Conservation (phyloP, 2,329 filamentous ascomycete genomes). For the Penicillium sp. region DNA sequence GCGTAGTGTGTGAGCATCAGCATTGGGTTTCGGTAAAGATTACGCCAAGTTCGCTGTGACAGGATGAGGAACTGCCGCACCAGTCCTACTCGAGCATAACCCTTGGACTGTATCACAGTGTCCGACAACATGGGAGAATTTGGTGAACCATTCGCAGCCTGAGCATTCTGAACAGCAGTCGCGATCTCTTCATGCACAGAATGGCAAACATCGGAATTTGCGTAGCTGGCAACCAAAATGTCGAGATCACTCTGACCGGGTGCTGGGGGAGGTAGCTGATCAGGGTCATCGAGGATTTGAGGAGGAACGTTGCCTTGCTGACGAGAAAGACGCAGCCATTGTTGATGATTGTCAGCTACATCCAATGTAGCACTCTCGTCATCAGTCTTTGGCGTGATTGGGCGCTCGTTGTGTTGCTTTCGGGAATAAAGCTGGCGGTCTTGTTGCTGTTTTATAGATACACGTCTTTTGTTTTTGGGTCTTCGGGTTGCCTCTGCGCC, state of each 20-base stretch:
- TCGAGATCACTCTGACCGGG: conserved; percentile 75
- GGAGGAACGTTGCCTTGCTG: conserved; percentile 56
- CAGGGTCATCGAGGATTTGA: conserved; percentile 67
- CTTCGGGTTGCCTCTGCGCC: conserved; percentile 60
- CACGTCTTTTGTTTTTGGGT: conserved; percentile 67
- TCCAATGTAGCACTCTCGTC: conserved; percentile 58
- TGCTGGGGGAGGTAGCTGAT: conserved; percentile 60
- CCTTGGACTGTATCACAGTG: conserved; percentile 64
- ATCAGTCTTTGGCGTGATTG: conserved; percentile 62
- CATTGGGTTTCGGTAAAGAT: conserved; percentile 95
- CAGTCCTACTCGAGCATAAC: conserved; percentile 79
- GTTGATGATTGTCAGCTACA: conserved; percentile 52
- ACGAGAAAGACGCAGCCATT: conserved; percentile 61
- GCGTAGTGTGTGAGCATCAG: conserved; percentile 98
- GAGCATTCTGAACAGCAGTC: conserved; percentile 63
- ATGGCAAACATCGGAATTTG: conserved; percentile 72
- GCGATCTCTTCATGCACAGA: conserved; percentile 76
- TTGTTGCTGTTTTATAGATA: conserved; percentile 81
- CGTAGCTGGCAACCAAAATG: conserved; percentile 72
- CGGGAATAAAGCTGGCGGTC: conserved; percentile 88
- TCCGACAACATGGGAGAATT: conserved; percentile 56
- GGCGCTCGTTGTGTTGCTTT: conserved; percentile 54
- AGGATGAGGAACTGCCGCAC: conserved; percentile 82
- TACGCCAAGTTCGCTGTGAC: conserved; percentile 90
- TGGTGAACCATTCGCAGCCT: conserved; percentile 64